Evolutionary conservation across 1,284 basidiomycete genomes (phyloP), one percentile per base, ranked within the genome.

Genomic region (Amylostereum areolatum): DNA sequence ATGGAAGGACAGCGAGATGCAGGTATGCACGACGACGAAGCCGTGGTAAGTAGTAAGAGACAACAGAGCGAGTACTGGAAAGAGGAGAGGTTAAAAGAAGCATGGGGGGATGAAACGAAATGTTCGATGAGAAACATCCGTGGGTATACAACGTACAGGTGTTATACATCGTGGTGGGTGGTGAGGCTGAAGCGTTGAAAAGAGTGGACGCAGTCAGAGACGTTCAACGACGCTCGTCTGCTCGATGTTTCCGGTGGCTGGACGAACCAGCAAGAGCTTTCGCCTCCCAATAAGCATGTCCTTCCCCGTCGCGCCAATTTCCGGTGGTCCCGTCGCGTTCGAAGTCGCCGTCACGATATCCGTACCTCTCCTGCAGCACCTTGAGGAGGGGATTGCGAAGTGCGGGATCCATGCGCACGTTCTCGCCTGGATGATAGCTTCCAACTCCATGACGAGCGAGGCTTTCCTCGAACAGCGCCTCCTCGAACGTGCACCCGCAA

Each of bases 381-480:
- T 73, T 78, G 51, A 91, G 71, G 40, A 91, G 74, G 34, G 87
- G 85, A 55, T 90, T 89, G 42, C 88, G 77, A 50, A 91, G 68
- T 34, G 83, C 85, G 8, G 89, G 89, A 57, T 91, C 89, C 88
- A 91, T 91, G 57, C 88, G 83, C 44, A 90, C 89, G 52, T 65
- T 83, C 64, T 91, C 89, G 45, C 89, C 89, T 0, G 88, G 89
- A 54, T 81, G 78, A 58, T 89, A 90, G 62, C 83, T 84, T 29
- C 88, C 89, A 11, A 91, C 85, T 9, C 71, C 74, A 54, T 90
- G 85, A 12, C 87, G 78, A 11, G 88, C 65, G 7, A 91, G 74
- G 58, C 83, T 87, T 66, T 91, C 88, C 60, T 91, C 88, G 61
- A 91, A 91, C 10, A 91, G 75, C 11, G 89, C 88, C 63, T 91